Evolutionary conservation across 495 filamentous ascomycete species (phyloP).

Genomic region (Friedmanniomyces simplex): DNA sequence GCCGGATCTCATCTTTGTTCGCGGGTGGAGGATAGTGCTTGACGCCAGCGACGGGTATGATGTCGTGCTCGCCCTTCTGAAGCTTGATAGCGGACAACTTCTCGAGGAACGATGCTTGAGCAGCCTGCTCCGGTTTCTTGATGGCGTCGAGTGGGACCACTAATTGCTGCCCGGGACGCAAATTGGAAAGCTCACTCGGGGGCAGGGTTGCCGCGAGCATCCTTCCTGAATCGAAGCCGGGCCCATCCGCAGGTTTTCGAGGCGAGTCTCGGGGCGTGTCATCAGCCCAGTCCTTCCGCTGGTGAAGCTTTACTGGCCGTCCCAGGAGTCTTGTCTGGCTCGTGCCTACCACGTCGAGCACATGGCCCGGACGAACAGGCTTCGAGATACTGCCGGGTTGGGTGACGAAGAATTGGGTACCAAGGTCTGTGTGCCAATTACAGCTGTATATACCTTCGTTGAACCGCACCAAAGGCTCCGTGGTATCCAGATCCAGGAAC

Average conservation of each 20-base stretch:
- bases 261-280: not conserved
- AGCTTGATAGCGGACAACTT: constrained; percentile 35
- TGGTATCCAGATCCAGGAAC: constrained; percentile 65
- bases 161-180: not conserved
- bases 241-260: not conserved
- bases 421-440: constrained; percentile 64
- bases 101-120: constrained; percentile 19
- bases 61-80: constrained; percentile 43
- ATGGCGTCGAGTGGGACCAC: not conserved
- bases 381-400: constrained; percentile 1
- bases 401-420: constrained; percentile 67
- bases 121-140: not conserved
- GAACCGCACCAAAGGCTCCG: constrained; percentile 63
- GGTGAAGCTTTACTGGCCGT: constrained; percentile 10
- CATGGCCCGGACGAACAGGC: constrained; percentile 7
- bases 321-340: constrained; percentile 12
- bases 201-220: not conserved
- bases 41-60: constrained; percentile 7
- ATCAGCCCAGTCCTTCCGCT: not conserved
- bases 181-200: not conserved
- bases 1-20: constrained; percentile 5
- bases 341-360: constrained; percentile 12
- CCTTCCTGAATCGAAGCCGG: not conserved
- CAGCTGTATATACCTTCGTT: constrained; percentile 64
- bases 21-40: constrained; percentile 7